Base-by-base conservation (phyloP, 495 filamentous ascomycete genomes). In the Lichina pygmaea region DNA sequence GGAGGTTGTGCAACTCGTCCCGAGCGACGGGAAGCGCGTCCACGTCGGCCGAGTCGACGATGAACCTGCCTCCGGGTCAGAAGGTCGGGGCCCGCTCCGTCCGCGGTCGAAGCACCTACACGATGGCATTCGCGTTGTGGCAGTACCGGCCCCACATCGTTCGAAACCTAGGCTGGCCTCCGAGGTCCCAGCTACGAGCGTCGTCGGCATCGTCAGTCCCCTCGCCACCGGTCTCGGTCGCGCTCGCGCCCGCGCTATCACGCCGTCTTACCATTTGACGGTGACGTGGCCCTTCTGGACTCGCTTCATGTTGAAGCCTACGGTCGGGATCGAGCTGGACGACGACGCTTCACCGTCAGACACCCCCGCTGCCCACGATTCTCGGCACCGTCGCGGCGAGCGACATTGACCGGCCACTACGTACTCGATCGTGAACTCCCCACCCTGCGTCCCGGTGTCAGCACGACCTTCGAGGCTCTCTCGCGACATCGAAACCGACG, bases 121-220 rank as follows among this genome's bases (percentile, higher is more conserved):
- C 86, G 52, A 97, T 95, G 50, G 89, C 89, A 61, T 93, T 93
- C 50, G 94, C 89, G 38, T 84, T 86, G 42, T 84, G 79, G 64
- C 89, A 97, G 61, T 97, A 97, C 53, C 89, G 70, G 67, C 95
- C 89, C 89, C 89, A 97, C 89, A 97, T 97, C 49, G 83, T 78
- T 51, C 89, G 80, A 63, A 95, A 97, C 51, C 89, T 74, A 54
- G 86, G 86, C 66, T 97, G 89, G 30, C 89, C 89, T 49, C 89
- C 89, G 51, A 97, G 68, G 66, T 97, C 89, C 89, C 89, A 97
- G 58, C 78, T 81, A 49, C 34, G 44, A 44, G 34, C 34, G 46
- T 44, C 45, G 32, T 49, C n/a, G 42, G 49, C 24, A 24, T 49
- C 34, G 44, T 46, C 44, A 46, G 44, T 30, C n/a, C n/a, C 30